phyloP scores from a whole-genome alignment of 1,139 yeast species.

The Maudiozyma humilis region DNA sequence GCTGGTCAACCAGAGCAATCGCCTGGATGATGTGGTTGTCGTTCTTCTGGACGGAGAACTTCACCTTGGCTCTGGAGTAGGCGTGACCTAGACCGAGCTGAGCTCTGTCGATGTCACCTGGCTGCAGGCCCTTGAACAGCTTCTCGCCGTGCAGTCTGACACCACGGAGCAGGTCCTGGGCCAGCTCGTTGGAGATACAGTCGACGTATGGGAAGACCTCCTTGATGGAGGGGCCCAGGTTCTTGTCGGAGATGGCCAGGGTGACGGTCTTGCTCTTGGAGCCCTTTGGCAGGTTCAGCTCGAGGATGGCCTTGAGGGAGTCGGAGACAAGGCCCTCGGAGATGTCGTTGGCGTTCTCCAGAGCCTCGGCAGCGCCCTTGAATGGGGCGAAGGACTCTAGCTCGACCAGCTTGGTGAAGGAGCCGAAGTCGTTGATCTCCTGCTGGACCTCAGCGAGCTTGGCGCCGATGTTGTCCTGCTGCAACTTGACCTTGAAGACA shows the following conservation, averaged over 20 bases:
- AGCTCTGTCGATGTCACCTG: conserved; percentile 94
- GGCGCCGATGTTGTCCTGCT: conserved; percentile 90
- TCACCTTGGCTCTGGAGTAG: conserved; percentile 96
- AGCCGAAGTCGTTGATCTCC: conserved; percentile 77
- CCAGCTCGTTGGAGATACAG: conserved; percentile 83
- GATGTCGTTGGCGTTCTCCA: conserved; percentile 95
- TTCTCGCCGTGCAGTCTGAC: conserved; percentile 85
- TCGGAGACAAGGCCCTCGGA: conserved; percentile 96
- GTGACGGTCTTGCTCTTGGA: conserved; percentile 60
- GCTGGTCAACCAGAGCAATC: conserved; percentile 90
- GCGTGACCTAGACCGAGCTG: conserved; percentile 99
- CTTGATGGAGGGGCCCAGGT: conserved; percentile 93
- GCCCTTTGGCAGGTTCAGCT: conserved; percentile 84
- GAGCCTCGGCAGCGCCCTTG: conserved; percentile 98
- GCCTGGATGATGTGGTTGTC: conserved; percentile 99
- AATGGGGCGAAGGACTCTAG: conserved; percentile 95
- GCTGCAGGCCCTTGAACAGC: conserved; percentile 82
- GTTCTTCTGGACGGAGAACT: conserved; percentile 96
- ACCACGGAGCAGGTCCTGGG: conserved; percentile 92
- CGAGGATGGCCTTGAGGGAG: conserved; percentile 79
- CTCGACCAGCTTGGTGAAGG: conserved; percentile 88
- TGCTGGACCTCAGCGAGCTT: conserved; percentile 91
- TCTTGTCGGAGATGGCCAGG: conserved; percentile 89
- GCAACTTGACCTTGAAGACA: conserved; percentile 84
- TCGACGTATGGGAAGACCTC: conserved; percentile 83